These are phyloP conservation scores for Penicillium paxilli DNA, from an alignment of 495 filamentous ascomycete genomes.

Conservation along the genomic window DNA sequence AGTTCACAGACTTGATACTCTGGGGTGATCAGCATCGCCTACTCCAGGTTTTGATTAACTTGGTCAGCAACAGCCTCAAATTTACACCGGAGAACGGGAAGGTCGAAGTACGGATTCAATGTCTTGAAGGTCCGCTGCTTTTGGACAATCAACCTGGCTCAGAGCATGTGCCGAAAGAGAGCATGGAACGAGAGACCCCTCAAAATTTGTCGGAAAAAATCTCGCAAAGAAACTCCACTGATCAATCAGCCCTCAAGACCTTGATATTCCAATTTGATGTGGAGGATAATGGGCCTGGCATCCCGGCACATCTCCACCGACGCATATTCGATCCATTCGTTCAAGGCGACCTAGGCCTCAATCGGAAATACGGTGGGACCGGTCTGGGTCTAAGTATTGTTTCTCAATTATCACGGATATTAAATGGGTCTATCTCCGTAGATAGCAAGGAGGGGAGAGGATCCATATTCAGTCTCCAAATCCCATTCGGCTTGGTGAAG, in stretches of 20 bases:
- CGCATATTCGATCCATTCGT: constrained; percentile 93
- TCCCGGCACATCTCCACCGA: constrained; percentile 70
- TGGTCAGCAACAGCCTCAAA: constrained; percentile 90
- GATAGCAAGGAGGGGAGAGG: constrained; percentile 73
- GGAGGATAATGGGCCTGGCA: constrained; percentile 88
- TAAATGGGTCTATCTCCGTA: constrained; percentile 75
- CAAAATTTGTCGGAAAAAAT: background rate
- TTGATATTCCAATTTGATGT: constrained; percentile 84
- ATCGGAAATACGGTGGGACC: constrained; percentile 88
- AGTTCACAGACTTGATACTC: constrained; percentile 71
- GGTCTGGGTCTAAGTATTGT: constrained; percentile 91
- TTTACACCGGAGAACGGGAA: constrained; percentile 81
- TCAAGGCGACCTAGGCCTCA: constrained; percentile 84
- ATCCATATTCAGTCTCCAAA: constrained; percentile 78
- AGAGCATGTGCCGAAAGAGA: background rate
- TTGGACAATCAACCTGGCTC: background rate
- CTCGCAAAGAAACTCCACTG: background rate
- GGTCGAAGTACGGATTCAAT: constrained; percentile 72
- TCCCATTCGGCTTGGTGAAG: constrained; percentile 77
- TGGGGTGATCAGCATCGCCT: constrained; percentile 93
- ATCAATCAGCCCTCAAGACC: constrained; percentile 45
- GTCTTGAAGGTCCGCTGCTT: constrained; percentile 27
- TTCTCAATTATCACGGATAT: constrained; percentile 76
- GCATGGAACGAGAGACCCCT: background rate
- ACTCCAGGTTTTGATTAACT: constrained; percentile 86